A percentile compares a stretch with the other conserved stretches of the same genome.
These are phyloP conservation scores for Clavispora phyllophila DNA, from an alignment of 805 yeast genomes.

Conservation along the genomic window DNA sequence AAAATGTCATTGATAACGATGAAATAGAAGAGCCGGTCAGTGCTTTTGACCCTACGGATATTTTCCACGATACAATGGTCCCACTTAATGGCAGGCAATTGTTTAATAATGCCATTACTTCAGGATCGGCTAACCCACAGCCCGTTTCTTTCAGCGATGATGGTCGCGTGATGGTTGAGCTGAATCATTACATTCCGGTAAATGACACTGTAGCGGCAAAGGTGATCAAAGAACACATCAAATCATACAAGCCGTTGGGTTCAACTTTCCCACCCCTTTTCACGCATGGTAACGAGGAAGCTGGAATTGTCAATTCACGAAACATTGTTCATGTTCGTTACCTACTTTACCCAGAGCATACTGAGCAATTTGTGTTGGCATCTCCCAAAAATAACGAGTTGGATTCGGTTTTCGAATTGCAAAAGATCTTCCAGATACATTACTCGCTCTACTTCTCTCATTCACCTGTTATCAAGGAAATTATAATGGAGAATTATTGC, in stretches of 20 bases:
- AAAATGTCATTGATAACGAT: constrained; percentile 17
- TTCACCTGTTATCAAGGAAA: constrained; percentile 24
- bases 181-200: constrained; percentile 17
- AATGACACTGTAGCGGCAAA: constrained; percentile 28
- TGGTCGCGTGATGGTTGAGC: constrained; percentile 14
- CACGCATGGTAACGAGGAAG: neutral
- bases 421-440: constrained; percentile 38
- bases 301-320: constrained; percentile 19
- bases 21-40: constrained; percentile 22
- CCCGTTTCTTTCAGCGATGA: constrained; percentile 10
- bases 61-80: constrained; percentile 26
- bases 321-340: constrained; percentile 30
- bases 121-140: constrained; percentile 8
- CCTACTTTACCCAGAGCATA: constrained; percentile 33
- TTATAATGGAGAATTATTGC: constrained; percentile 32
- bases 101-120: constrained; percentile 27
- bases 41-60: constrained; percentile 37
- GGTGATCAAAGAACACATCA: constrained; percentile 24
- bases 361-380: constrained; percentile 46
- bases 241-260: constrained; percentile 30
- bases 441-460: constrained; percentile 38
- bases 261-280: constrained; percentile 32
- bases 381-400: constrained; percentile 51
- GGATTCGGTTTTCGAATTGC: constrained; percentile 62
- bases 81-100: constrained; percentile 24